Conservation (phyloP, 2,329 filamentous ascomycete genomes). For the Colletotrichum destructivum region DNA sequence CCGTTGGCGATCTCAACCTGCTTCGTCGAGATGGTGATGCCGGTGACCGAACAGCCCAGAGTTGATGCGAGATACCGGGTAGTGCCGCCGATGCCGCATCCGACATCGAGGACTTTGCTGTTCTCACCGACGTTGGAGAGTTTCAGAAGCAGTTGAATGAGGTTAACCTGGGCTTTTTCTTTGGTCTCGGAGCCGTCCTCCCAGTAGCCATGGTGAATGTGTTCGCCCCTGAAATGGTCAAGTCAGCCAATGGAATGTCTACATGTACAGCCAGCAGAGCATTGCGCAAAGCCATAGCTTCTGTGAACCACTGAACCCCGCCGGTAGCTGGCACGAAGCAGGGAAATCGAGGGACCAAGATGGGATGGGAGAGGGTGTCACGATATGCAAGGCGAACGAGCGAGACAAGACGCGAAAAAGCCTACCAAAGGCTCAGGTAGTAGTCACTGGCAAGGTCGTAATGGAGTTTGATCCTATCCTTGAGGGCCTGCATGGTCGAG, state of each 20-base stretch:
- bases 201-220: slow-evolving; percentile 76
- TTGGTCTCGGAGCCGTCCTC: slow-evolving; percentile 66
- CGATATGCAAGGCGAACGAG: not conserved
- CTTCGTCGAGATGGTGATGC: slow-evolving; percentile 72
- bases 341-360: not conserved
- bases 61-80: slow-evolving; percentile 68
- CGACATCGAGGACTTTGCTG: slow-evolving; percentile 67
- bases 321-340: not conserved
- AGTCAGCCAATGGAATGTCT: slow-evolving; percentile 10
- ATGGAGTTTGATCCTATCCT: slow-evolving; percentile 72
- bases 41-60: slow-evolving; percentile 68
- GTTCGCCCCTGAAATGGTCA: slow-evolving; percentile 65
- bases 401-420: slow-evolving; percentile 16
- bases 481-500: slow-evolving; percentile 65
- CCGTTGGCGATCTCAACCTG: slow-evolving; percentile 72
- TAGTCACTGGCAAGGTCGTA: slow-evolving; percentile 75
- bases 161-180: slow-evolving; percentile 70
- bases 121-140: slow-evolving; percentile 49
- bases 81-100: slow-evolving; percentile 74
- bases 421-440: slow-evolving; percentile 72
- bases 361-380: not conserved
- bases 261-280: too few relatives aligned
- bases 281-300: not conserved
- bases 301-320: not conserved
- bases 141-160: slow-evolving; percentile 70